A percentile compares a stretch with the other conserved stretches of the same genome.
These are phyloP conservation scores for Bipolaris zeicola DNA, from an alignment of 2,329 filamentous ascomycete genomes.

Conservation along the genomic window DNA sequence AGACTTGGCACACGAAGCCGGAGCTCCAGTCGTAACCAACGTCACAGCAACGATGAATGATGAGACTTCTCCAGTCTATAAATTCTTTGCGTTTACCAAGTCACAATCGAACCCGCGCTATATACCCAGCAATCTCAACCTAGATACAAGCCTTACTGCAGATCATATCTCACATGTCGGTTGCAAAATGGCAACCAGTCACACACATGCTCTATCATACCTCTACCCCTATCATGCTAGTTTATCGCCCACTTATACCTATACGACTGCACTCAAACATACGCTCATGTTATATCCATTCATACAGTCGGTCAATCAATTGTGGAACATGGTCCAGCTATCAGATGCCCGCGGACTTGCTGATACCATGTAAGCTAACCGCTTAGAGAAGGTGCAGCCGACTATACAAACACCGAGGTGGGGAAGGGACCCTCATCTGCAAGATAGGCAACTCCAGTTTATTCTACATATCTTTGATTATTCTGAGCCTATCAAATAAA, in stretches of 20 bases:
- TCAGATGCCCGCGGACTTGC: background rate
- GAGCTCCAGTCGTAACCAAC: constrained; percentile 1
- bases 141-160: background rate
- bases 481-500: background rate
- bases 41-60: background rate
- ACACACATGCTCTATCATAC: background rate
- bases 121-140: constrained; percentile 2
- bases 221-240: background rate
- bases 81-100: background rate
- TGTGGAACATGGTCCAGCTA: background rate
- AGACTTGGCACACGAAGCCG: background rate
- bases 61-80: background rate
- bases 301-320: background rate
- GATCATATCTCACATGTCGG: background rate
- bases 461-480: background rate
- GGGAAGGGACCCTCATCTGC: constrained; percentile 13
- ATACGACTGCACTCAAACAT: too few species aligned
- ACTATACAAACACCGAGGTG: constrained; percentile 21
- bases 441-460: constrained; percentile 1
- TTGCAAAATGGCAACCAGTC: background rate
- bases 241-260: too few species aligned
- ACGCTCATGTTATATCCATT: background rate
- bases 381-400: constrained; percentile 23
- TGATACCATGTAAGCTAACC: constrained; percentile 15
- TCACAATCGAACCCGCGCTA: background rate